phyloP scores from a whole-genome alignment of 2,329 filamentous ascomycete genomes.

The Hymenoscyphus salicellus region DNA sequence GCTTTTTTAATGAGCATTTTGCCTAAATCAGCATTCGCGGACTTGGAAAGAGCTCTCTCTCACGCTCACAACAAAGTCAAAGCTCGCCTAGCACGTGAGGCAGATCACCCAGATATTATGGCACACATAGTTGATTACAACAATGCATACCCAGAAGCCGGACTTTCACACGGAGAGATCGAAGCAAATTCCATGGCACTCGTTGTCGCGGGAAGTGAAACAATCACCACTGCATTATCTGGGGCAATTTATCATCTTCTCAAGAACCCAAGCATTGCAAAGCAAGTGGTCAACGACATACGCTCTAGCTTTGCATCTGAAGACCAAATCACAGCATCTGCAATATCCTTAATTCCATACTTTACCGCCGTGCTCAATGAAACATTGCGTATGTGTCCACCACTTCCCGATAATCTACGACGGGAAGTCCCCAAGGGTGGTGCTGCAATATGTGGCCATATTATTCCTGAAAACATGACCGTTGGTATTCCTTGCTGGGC shows the following conservation, averaged over 20 bases:
- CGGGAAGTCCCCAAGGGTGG: constrained; percentile 23
- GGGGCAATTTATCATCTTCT: constrained; percentile 27
- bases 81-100: constrained; percentile 5
- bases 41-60: constrained; percentile 3
- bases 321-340: constrained; percentile 40
- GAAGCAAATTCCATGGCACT: constrained; percentile 13
- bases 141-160: constrained; percentile 20
- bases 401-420: constrained; percentile 18
- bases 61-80: constrained; percentile 11
- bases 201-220: constrained; percentile 24
- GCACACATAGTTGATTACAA: constrained; percentile 15
- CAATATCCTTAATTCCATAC: constrained; percentile 37
- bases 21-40: not conserved
- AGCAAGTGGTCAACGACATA: constrained; percentile 41
- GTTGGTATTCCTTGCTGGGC: constrained; percentile 8
- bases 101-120: constrained; percentile 10
- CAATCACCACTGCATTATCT: constrained; percentile 21
- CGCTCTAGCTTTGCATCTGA: constrained; percentile 38
- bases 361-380: constrained; percentile 44
- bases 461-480: constrained; percentile 4
- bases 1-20: constrained; percentile 3
- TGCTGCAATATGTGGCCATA: constrained; percentile 17
- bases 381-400: constrained; percentile 42
- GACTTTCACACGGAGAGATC: constrained; percentile 20
- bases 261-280: constrained; percentile 33